Evolutionary conservation across 2,329 filamentous ascomycete genomes (phyloP), one percentile per base, ranked within the genome.

Genomic region (Fusarium pseudograminearum): DNA sequence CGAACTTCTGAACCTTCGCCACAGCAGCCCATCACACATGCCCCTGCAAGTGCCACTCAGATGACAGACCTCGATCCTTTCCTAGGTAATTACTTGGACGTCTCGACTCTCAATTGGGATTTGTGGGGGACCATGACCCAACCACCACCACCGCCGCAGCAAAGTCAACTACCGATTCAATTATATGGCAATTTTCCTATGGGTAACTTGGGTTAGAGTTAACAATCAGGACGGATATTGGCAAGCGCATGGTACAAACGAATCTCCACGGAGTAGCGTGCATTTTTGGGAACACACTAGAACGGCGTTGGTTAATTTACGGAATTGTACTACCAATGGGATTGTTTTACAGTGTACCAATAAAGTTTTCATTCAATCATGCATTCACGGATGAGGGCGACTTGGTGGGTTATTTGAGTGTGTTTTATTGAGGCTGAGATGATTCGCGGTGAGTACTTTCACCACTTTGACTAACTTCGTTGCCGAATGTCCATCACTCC

Each of bases 61-160:
- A 69, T 70, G 42, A 66, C 64, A n/a, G 75, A 77, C 55, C 40
- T 85, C n/a, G 83, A 85, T 46, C 80, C 83, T 16, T 80, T 84
- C 34, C 64, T 86, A 41, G 79, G 79, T 18, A 79, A 80, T 1
- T 83, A 83, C 55, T 67, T 85, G 20, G 83, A 86, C 64, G 76
- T 81, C 8, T 78, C 79, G 12, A 70, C 76, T 5, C 70, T 85
- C 18, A 83, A 84, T 50, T 84, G 83, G 80, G 83, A 85, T 55
- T 79, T 85, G 74, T 83, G 82, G 76, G 78, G 75, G 18, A 74
- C 76, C 56, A 67, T 77, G 60, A 73, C 69, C 7, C 71, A 72
- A 40, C 58, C 69, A 30, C 48, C 52, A 34, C 58, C n/a, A 40
- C 36, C 52, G 24, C 58, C n/a, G 20, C 36, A 48, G 22, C 60